Percentiles rank a stretch among this genome's conserved stretches.
Conservation (phyloP, 768 basidiomycete genomes). For the Boletus rufocinnamomeus region DNA sequence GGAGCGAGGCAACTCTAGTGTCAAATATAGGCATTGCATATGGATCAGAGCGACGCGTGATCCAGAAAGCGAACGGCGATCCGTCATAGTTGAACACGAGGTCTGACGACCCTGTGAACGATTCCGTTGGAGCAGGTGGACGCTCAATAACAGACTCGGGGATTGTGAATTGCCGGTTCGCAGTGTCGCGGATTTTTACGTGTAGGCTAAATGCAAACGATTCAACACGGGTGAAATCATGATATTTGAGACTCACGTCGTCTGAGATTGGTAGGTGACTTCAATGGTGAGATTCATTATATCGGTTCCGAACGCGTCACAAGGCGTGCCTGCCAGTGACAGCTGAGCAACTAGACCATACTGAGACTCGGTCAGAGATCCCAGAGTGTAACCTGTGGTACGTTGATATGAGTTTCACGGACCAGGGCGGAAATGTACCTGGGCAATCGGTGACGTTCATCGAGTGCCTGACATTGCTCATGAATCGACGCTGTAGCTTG, state of each 20-base stretch:
- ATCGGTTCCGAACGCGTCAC: constrained; percentile 67
- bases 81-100: constrained; percentile 67
- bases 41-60: constrained; percentile 65
- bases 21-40: constrained; percentile 63
- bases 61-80: constrained; percentile 78
- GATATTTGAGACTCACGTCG: constrained; percentile 39
- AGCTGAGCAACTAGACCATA: constrained; percentile 58
- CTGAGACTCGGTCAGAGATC: constrained; percentile 42
- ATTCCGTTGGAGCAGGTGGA: constrained; percentile 38
- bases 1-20: no score
- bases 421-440: constrained; percentile 18
- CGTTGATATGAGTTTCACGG: neutral
- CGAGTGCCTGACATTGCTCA: constrained; percentile 18
- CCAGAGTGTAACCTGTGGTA: constrained; percentile 54
- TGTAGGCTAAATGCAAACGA: constrained; percentile 48
- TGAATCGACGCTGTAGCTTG: constrained; percentile 6
- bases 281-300: constrained; percentile 59
- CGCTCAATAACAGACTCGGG: constrained; percentile 55
- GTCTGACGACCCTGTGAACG: constrained; percentile 50
- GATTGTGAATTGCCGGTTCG: constrained; percentile 63
- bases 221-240: neutral
- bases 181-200: constrained; percentile 66
- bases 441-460: constrained; percentile 36
- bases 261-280: constrained; percentile 63
- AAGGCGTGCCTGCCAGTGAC: constrained; percentile 53